A percentile compares a stretch with the other conserved stretches of the same genome.
Evolutionary conservation across 345 rosid genomes (phyloP).

Genomic region (Clarkia xantiana): DNA sequence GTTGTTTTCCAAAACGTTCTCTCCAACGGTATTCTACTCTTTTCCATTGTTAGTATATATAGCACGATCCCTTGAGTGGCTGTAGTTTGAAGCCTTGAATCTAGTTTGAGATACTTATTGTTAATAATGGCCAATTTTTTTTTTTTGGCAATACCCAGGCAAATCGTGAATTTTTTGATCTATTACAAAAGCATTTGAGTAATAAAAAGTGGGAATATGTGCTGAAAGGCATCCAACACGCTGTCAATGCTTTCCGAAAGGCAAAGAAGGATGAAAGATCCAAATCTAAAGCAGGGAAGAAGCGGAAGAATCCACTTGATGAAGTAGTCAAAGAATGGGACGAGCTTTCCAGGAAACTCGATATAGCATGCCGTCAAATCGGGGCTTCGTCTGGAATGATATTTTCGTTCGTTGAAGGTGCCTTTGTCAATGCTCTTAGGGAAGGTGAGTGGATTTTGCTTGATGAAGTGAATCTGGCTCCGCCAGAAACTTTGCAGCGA

Average conservation of each 20-base stretch:
- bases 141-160: conserved; percentile 30
- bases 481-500: conserved; percentile 89
- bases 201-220: conserved; percentile 49
- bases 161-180: conserved; percentile 20
- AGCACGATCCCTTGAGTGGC: neutral
- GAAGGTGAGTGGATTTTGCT: conserved; percentile 91
- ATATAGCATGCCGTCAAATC: conserved; percentile 38
- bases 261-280: conserved; percentile 13
- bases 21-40: conserved; percentile 37
- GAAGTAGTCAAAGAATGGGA: conserved; percentile 37
- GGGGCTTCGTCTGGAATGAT: conserved; percentile 62
- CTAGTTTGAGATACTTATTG: neutral
- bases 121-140: conserved; percentile 13
- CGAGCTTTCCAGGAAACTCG: conserved; percentile 34
- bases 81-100: too few species aligned
- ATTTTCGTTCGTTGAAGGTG: conserved; percentile 94
- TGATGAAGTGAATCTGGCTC: conserved; percentile 93
- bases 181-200: conserved; percentile 28
- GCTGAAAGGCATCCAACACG: conserved; percentile 32
- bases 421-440: conserved; percentile 76
- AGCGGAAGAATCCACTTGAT: conserved; percentile 51
- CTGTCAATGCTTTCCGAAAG: conserved; percentile 17
- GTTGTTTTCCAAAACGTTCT: conserved; percentile 38
- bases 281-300: conserved; percentile 24
- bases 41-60: neutral